Evolutionary conservation across 768 basidiomycete genomes (phyloP).

Genomic region (Zangia roseola): DNA sequence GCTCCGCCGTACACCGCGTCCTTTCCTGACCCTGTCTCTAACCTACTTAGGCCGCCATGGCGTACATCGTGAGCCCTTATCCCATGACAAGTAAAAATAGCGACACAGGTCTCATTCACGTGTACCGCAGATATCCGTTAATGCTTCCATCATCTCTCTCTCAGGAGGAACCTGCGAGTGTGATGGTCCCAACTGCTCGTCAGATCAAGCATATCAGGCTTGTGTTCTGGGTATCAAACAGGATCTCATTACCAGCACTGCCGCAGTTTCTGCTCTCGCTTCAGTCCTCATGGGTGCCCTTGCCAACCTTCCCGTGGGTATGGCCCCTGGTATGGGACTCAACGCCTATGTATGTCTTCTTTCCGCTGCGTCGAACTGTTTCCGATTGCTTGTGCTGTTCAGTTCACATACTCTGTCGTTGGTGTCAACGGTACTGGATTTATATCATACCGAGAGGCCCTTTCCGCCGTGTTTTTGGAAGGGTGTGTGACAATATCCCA

Average conservation of each 20-base stretch:
- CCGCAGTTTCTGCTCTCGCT: slow-evolving; percentile 70
- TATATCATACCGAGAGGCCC: slow-evolving; percentile 75
- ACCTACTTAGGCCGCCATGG: slow-evolving; percentile 65
- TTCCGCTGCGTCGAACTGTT: neutral
- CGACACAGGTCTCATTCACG: neutral
- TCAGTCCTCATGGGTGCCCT: slow-evolving; percentile 81
- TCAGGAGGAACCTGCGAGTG: slow-evolving; percentile 84
- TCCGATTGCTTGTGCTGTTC: slow-evolving; percentile 4
- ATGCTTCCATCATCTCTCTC: slow-evolving; percentile 73
- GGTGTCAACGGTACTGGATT: slow-evolving; percentile 74
- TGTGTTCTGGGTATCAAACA: slow-evolving; percentile 63
- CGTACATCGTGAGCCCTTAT: slow-evolving; percentile 63
- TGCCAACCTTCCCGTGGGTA: slow-evolving; percentile 86
- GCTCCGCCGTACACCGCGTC: neutral
- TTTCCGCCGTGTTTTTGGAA: slow-evolving; percentile 85
- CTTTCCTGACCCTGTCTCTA: slow-evolving; percentile 1
- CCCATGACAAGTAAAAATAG: neutral
- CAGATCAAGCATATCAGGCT: slow-evolving; percentile 50
- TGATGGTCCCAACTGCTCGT: slow-evolving; percentile 54
- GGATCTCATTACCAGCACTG: slow-evolving; percentile 83
- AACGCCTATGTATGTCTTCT: slow-evolving; percentile 67
- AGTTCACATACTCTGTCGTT: slow-evolving; percentile 89
- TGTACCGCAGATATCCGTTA: slow-evolving; percentile 69
- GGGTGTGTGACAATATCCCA: slow-evolving; percentile 48
- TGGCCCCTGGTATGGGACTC: slow-evolving; percentile 83